A percentile compares a stretch with the other conserved stretches of the same genome.
Evolutionary conservation across 1,284 basidiomycete species (phyloP).

Genomic region (Cutaneotrichosporon sp.): DNA sequence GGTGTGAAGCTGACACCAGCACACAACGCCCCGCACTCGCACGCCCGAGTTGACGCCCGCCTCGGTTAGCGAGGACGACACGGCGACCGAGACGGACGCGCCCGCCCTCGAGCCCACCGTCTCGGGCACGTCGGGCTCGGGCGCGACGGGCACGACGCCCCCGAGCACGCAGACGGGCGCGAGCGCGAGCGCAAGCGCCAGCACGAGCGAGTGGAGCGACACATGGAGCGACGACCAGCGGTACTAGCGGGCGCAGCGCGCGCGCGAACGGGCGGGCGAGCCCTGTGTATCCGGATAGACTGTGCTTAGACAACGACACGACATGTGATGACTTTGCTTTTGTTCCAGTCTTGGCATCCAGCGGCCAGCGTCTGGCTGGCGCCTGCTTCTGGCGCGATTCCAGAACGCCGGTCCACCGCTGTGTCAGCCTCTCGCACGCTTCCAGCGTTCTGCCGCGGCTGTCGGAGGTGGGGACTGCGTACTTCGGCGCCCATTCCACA

Average conservation of each 20-base stretch:
- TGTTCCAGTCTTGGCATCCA: too few relatives aligned
- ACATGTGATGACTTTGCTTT: too few relatives aligned
- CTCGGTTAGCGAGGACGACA: neutral
- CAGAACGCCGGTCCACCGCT: too few relatives aligned
- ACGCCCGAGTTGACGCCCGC: neutral
- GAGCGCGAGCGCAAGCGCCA: neutral
- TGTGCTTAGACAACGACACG: too few relatives aligned
- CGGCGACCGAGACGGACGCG: conserved; percentile 3
- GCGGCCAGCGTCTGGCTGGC: too few relatives aligned
- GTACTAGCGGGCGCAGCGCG: neutral
- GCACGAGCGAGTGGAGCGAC: neutral
- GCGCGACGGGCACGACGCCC: neutral
- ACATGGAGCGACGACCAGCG: conserved; percentile 5
- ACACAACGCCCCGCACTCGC: neutral
- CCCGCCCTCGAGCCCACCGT: neutral
- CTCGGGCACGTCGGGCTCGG: neutral
- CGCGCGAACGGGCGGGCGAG: too few relatives aligned
- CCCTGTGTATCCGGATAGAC: too few relatives aligned
- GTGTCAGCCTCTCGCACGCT: too few relatives aligned
- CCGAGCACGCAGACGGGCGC: neutral
- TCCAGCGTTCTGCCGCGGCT: too few relatives aligned
- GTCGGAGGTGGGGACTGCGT: too few relatives aligned
- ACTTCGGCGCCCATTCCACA: too few relatives aligned
- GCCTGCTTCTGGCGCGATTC: too few relatives aligned
- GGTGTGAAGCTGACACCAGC: neutral